Base-by-base conservation (phyloP, 176 grass and related monocot species). In the Eragrostis nindensis region DNA sequence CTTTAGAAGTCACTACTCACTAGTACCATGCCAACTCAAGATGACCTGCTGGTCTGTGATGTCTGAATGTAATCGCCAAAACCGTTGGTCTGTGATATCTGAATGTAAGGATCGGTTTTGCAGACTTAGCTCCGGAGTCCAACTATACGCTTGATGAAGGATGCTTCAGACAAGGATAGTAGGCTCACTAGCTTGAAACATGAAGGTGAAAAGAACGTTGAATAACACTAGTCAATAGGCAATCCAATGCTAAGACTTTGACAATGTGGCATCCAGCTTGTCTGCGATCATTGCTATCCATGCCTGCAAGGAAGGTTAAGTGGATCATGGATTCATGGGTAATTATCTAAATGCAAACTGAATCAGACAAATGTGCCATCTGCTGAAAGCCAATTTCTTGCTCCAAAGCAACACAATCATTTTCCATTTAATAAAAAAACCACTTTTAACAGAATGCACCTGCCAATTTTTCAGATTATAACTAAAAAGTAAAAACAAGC, bases 201-300 rank as follows among this genome's bases (percentile, higher is more conserved):
- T 68, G 17, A 6, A 5, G 29, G 36, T 38, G 43, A 80, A 68
- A 38, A 13, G 57, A 26, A 62, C 41, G 63, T 82, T 9, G 22
- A 86, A 62, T 57, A 47, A 63, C 10, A 24, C n/a, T 5, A 60
- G 8, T 17, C 27, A 88, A 62, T 57, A 54, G 62, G 17, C 3
- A 32, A 12, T 66, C 32, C 10, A 56, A 29, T 60, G 24, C 76
- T 82, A 83, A 26, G 62, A 52, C 24, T 89, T 94, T 5, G 95
- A 94, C 77, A 98, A 73, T 62, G 90, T 94, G 41, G 87, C 77
- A 85, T 94, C 90, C 75, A 98, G 60, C 71, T 98, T 98, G 54
- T 98, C 95, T 38, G 92, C 90, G 66, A 95, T 46, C 78, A 91
- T 83, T 74, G 62, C 89, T 68, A 93, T 98, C 95, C 96, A 98